Evolutionary conservation across 2,329 filamentous ascomycete species (phyloP), one percentile per base, ranked within the genome.

Genomic region (Botrytis byssoidea): DNA sequence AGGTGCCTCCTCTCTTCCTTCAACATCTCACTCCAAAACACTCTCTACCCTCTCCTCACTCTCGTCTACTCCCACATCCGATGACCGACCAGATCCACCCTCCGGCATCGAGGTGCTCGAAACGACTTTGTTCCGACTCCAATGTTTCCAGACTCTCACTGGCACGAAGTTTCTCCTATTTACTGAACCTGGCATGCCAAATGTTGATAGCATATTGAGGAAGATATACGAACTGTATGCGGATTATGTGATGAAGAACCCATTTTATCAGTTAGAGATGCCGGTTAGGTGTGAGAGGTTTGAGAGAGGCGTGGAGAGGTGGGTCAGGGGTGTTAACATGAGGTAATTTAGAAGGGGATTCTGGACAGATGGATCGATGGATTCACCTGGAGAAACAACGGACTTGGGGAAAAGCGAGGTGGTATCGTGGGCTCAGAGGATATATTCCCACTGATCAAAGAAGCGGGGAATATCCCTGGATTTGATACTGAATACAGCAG

Each of bases 211-310:
- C 20, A 92, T 95, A 63, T 91, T 97, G 78, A 88, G 90, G 81
- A 92, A 90, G 82, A 91, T 98, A 79, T 98, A 99, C 82, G 96
- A 98, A 82, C 85, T 98, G 70, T 99, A 98, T 85, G 89, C 93
- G 69, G 96, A 99, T 83, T 98, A 93, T 82, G 96, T 99, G 78
- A 98, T 98, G 94, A 99, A 98, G 87, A 99, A 99, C 83, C 96
- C 96, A 1, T 99, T 99, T 81, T 98, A 98, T 84, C 95, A 96
- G 81, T 87, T 97, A 73, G 96, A 99, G 85, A 99, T 98, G 95
- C 96, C 96, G 10, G 90, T 99, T 71, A 88, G 96, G 75, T 97
- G 96, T 83, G 96, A 98, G 81, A 92, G 94, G 79, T 99, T 98
- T 85, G 96, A 99, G 82, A 88, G 95, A 79, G 93, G 93, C 83